Conservation (phyloP, 2,329 filamentous ascomycete species). For the Zopfia rhizophila region DNA sequence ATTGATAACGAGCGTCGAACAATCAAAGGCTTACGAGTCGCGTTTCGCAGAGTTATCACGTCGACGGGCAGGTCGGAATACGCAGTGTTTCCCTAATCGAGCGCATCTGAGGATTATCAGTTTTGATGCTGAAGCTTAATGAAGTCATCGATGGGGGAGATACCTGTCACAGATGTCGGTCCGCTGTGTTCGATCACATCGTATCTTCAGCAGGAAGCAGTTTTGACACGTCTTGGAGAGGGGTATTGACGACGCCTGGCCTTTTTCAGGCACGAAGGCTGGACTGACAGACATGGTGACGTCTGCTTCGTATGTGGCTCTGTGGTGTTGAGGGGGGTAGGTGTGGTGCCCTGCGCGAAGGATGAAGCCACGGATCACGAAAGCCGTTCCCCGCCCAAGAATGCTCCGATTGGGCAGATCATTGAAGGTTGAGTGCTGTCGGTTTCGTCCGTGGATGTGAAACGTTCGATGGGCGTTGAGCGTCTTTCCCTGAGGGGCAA, state of each 20-base stretch:
- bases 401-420: too few relatives aligned
- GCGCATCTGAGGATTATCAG: constrained; percentile 39
- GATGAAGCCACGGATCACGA: not conserved
- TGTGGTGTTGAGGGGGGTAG: too few relatives aligned
- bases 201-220: constrained; percentile 43
- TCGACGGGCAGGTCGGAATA: constrained; percentile 48
- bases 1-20: not conserved
- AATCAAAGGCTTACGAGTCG: constrained; percentile 38
- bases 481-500: too few relatives aligned
- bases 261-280: constrained; percentile 14
- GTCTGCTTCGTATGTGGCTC: too few relatives aligned
- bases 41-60: constrained; percentile 50
- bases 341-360: too few relatives aligned
- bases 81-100: constrained; percentile 50
- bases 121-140: not conserved
- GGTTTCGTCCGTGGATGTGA: too few relatives aligned
- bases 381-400: not conserved
- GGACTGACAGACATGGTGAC: constrained; percentile 21
- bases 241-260: constrained; percentile 23
- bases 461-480: too few relatives aligned
- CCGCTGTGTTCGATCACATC: constrained; percentile 41
- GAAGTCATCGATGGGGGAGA: not conserved
- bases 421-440: too few relatives aligned
- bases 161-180: constrained; percentile 42
- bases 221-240: constrained; percentile 47